Percentiles rank a stretch among this genome's conserved stretches.
Conservation (phyloP, 176 grass and related monocot genomes). For the Aegilops bicornis region DNA sequence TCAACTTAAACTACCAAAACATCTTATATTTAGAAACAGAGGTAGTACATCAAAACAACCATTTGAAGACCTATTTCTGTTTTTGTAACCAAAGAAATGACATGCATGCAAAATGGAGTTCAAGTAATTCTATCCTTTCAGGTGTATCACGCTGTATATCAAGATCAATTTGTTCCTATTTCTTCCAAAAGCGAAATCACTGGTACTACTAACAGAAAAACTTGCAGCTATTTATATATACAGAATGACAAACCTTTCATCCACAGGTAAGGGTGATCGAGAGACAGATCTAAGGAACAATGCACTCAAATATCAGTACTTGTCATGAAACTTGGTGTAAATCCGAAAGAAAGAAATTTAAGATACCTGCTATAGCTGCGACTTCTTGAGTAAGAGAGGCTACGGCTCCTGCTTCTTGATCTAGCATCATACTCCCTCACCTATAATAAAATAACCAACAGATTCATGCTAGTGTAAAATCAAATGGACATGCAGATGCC, state of each 20-base stretch:
- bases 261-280: conserved; percentile 26
- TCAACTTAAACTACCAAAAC: too few species aligned
- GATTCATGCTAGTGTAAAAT: background rate
- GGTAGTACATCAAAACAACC: background rate
- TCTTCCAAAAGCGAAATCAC: background rate
- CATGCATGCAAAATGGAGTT: conserved; percentile 12
- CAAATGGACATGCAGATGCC: background rate
- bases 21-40: too few species aligned
- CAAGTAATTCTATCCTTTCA: background rate
- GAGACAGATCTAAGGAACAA: conserved; percentile 33
- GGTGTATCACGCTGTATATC: background rate
- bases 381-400: conserved; percentile 60
- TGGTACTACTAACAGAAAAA: background rate
- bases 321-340: background rate
- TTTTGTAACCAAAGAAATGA: background rate
- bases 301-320: background rate
- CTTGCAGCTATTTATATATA: background rate
- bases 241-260: conserved; percentile 37
- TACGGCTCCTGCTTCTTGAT: conserved; percentile 65
- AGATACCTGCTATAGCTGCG: conserved; percentile 53
- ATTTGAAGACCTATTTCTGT: background rate
- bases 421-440: conserved; percentile 77
- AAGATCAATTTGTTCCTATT: conserved; percentile 5
- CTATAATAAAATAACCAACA: conserved; percentile 33
- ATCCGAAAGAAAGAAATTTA: background rate